These are phyloP conservation scores for Aspergillus nidulans DNA, from an alignment of 495 filamentous ascomycete genomes.

Conservation along the genomic window DNA sequence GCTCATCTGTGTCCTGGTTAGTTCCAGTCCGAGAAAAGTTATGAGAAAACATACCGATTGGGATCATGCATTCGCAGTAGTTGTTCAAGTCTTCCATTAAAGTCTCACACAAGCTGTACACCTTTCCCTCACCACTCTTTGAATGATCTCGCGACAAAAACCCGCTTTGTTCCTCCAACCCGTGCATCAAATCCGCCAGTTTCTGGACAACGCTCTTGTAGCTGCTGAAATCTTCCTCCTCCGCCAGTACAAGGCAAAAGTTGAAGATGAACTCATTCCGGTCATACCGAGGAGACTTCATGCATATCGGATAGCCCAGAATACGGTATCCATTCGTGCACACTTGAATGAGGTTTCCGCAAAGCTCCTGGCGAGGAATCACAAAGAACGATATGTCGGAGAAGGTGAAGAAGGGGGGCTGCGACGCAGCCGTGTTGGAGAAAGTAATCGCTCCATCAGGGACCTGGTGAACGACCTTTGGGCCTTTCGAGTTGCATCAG, in stretches of 20 bases:
- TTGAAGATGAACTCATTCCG: slow-evolving; percentile 99
- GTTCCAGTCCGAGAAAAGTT: background rate
- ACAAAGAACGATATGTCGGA: slow-evolving; percentile 79
- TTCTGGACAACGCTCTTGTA: slow-evolving; percentile 84
- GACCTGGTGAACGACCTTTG: slow-evolving; percentile 58
- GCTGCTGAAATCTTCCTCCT: slow-evolving; percentile 58
- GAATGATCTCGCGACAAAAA: slow-evolving; percentile 56
- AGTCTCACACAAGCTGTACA: slow-evolving; percentile 82
- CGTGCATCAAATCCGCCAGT: slow-evolving; percentile 76
- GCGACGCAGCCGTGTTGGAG: slow-evolving; percentile 42
- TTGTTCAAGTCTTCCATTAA: slow-evolving; percentile 94
- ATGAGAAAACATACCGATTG: slow-evolving; percentile 55
- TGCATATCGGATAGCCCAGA: slow-evolving; percentile 84
- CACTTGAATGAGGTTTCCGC: slow-evolving; percentile 74
- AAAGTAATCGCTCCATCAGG: slow-evolving; percentile 67
- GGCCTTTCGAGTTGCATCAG: slow-evolving; percentile 53
- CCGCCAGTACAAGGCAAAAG: slow-evolving; percentile 80
- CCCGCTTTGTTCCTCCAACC: slow-evolving; percentile 79
- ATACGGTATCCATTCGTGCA: slow-evolving; percentile 73
- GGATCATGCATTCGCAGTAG: slow-evolving; percentile 97
- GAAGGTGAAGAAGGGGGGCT: slow-evolving; percentile 74
- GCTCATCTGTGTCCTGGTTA: slow-evolving; percentile 58
- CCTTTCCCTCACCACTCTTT: slow-evolving; percentile 52
- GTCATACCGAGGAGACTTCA: slow-evolving; percentile 67
- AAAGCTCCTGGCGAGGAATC: slow-evolving; percentile 88